A percentile compares a stretch with the other conserved stretches of the same genome.
These are phyloP conservation scores for Xenoacremonium recifei DNA, from an alignment of 2,329 filamentous ascomycete genomes.

Conservation along the genomic window DNA sequence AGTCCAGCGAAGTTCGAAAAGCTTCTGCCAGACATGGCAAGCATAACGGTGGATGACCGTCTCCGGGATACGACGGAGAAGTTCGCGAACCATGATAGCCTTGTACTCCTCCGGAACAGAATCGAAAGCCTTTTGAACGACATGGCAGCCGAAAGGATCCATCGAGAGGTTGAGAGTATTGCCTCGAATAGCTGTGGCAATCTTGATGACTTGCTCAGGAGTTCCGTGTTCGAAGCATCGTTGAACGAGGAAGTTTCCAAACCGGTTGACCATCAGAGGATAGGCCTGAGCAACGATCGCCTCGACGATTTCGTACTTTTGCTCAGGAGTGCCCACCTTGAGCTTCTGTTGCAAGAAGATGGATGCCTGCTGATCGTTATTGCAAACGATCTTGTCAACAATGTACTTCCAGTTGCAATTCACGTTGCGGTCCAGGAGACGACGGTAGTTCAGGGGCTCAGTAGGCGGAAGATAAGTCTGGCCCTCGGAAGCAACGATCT, in stretches of 20 bases:
- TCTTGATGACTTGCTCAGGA: slow-evolving; percentile 88
- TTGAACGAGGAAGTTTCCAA: slow-evolving; percentile 97
- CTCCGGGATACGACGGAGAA: slow-evolving; percentile 91
- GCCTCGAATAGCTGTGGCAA: slow-evolving; percentile 89
- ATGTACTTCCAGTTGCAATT: slow-evolving; percentile 99
- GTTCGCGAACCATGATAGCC: slow-evolving; percentile 96
- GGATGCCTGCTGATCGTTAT: slow-evolving; percentile 97
- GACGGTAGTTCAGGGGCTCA: slow-evolving; percentile 94
- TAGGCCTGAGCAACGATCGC: slow-evolving; percentile 95
- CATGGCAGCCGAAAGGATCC: slow-evolving; percentile 98
- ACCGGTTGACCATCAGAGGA: slow-evolving; percentile 95
- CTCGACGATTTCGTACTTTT: slow-evolving; percentile 97
- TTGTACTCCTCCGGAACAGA: slow-evolving; percentile 98
- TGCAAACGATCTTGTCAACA: slow-evolving; percentile 98
- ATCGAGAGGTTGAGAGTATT: slow-evolving; percentile 94
- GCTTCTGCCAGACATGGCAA: slow-evolving; percentile 99
- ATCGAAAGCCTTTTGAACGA: slow-evolving; percentile 98
- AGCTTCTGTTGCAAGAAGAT: slow-evolving; percentile 99
- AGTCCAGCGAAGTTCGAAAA: slow-evolving; percentile 96
- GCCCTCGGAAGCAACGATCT: slow-evolving; percentile 53
- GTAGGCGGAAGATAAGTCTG: slow-evolving; percentile 82
- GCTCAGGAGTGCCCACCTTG: slow-evolving; percentile 90
- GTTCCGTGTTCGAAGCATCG: slow-evolving; percentile 98
- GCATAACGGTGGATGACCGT: slow-evolving; percentile 98
- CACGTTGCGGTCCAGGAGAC: slow-evolving; percentile 90